Evolutionary conservation across 768 basidiomycete genomes (phyloP).

Genomic region (Favolaschia claudopus): DNA sequence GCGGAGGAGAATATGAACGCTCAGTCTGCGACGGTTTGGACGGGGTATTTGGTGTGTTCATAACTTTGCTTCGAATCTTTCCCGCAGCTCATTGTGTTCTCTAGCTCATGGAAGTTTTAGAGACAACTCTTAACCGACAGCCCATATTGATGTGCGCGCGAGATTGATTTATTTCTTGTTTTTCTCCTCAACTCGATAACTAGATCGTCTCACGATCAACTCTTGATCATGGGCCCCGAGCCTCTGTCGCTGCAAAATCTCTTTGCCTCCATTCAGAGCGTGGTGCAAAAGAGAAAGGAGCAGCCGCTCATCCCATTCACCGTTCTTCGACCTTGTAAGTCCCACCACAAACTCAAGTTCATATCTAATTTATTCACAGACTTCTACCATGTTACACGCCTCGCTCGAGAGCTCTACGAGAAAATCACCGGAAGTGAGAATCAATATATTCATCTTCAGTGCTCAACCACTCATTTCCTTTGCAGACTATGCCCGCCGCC

Average conservation of each 20-base stretch:
- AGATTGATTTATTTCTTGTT: not conserved
- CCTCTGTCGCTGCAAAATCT: not conserved
- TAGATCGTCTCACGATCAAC: slow-evolving; percentile 18
- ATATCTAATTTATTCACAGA: not conserved
- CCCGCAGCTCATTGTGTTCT: no score
- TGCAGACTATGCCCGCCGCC: slow-evolving; percentile 9
- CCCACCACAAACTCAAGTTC: no score
- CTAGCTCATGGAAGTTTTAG: slow-evolving; percentile 1
- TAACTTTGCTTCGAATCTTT: no score
- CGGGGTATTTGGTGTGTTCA: not conserved
- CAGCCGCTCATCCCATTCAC: no score
- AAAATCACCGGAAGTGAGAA: slow-evolving; percentile 7
- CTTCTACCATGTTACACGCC: not conserved
- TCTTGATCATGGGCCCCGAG: not conserved
- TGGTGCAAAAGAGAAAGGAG: not conserved
- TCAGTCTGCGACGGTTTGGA: not conserved
- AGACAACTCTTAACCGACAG: not conserved
- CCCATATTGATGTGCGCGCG: slow-evolving; percentile 4
- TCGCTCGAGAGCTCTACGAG: slow-evolving; percentile 3
- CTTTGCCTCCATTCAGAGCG: not conserved
- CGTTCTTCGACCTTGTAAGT: slow-evolving; percentile 1
- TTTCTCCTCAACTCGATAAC: not conserved
- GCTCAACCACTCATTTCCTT: not conserved
- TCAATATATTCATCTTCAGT: no score
- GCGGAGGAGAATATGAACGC: no score